Base-by-base conservation (phyloP, 306 rosid genomes). In the Vigna radiata region DNA sequence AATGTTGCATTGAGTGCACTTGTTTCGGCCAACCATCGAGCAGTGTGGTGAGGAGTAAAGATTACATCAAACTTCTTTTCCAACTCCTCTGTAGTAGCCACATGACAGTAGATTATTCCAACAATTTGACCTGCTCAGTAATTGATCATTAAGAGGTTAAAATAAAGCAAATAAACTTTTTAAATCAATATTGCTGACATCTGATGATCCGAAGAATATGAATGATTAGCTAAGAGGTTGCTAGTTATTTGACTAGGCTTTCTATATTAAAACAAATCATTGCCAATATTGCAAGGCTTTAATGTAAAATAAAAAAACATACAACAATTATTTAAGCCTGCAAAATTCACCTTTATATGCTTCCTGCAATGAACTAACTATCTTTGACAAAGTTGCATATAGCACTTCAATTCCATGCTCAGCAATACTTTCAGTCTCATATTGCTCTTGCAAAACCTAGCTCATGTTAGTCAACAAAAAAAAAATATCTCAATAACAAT, bases 91-190 rank as follows among this genome's bases (percentile, higher is more conserved):
- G 86, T 65, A 52, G 89, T 59, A 21, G 78, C 63, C 21, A 69
- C 83, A 63, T 81, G 82, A 77, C 81, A 92, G 73, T 83, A 84
- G 81, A 96, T 62, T 61, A 91, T 85, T 81, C 97, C 99, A 85
- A 96, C 98, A 73, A 96, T 89, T 89, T 89, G 91, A 91, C 98
- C 99, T 95, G 90, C 78, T 81, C 89, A 77, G 33, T 43, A 43
- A 56, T 76, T 61, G 70, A 82, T 56, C 59, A 62, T 70, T 44
- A 47, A 75, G 67, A 74, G 44, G 72, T 73, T 82, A 60, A 65
- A 48, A 46, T 44, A 83, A 47, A 73, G 74, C 25, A 50, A 66
- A 68, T 50, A 48, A 76, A 75, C 64, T 17, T 5, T 49, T 11
- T 14, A 54, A 49, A 67, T 52, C 52, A 65, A 68, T 66, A 58